These are phyloP conservation scores for Cephaloascus fragrans DNA, from an alignment of 805 yeast species.

Conservation along the genomic window DNA sequence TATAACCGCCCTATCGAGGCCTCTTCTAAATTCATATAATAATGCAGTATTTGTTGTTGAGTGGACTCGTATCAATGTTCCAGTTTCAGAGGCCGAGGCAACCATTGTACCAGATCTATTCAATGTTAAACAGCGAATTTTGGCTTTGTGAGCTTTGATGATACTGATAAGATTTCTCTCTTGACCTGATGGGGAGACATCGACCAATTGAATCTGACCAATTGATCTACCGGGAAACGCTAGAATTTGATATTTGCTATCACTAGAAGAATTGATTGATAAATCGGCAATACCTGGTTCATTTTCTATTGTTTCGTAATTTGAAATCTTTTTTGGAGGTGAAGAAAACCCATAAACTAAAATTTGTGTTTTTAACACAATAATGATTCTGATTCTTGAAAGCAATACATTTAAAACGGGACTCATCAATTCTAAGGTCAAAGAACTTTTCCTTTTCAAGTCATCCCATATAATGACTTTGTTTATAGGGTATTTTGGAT, in stretches of 20 bases:
- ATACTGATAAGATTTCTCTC: constrained; percentile 57
- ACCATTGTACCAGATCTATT: constrained; percentile 56
- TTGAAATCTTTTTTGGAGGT: constrained; percentile 58
- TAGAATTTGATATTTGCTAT: constrained; percentile 34
- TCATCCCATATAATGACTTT: constrained; percentile 91
- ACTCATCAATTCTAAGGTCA: constrained; percentile 64
- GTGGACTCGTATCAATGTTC: constrained; percentile 71
- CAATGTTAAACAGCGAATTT: constrained; percentile 52
- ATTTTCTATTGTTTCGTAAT: constrained; percentile 58
- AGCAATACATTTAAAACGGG: constrained; percentile 68
- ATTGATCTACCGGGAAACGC: constrained; percentile 70
- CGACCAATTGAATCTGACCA: constrained; percentile 78
- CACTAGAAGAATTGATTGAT: constrained; percentile 17
- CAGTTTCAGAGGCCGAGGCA: constrained; percentile 76
- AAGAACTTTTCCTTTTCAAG: constrained; percentile 61
- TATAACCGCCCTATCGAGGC: constrained; percentile 75
- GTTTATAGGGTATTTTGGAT: constrained; percentile 70
- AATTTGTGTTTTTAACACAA: constrained; percentile 57
- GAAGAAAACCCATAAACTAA: constrained; percentile 73
- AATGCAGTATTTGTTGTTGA: constrained; percentile 60
- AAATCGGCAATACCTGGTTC: constrained; percentile 56
- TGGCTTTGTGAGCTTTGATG: constrained; percentile 68
- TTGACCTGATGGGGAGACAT: constrained; percentile 55
- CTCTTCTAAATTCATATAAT: constrained; percentile 81
- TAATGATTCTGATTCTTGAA: constrained; percentile 68